Evolutionary conservation across 2,329 filamentous ascomycete genomes (phyloP), one percentile per base, ranked within the genome.

Genomic region (Fusarium solani-melongenae): DNA sequence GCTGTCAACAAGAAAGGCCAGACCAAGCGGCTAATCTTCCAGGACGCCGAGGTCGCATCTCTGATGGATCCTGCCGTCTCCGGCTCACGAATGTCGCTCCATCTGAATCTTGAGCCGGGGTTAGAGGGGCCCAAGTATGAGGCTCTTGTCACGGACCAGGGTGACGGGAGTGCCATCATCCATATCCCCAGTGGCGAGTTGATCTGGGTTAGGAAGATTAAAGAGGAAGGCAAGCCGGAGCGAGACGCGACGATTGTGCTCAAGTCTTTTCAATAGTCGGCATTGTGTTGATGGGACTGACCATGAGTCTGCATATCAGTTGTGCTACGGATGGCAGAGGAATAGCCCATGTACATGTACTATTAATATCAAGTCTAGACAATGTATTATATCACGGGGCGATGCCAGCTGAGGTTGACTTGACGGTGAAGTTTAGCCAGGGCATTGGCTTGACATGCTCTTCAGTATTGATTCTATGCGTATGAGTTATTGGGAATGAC

Each of bases 11-110:
- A 62, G 24, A 79, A 71, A 24, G 77, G 77, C 0, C 63, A 67
- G 5, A 49, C 22, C 10, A 83, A 80, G 71, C 81, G 86, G 24
- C 71, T 86, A 11, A 83, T 88, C 44, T 70, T 88, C 6, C 78
- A 82, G 27, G 79, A 82, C 14, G 72, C 81, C 0, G 78, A 79
- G 62, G 73, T 79, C 5, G 34, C 51, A n/a, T 24, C 59, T 12
- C 55, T 20, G 4, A 66, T 59, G 1, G 74, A 75, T 6, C 39
- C 22, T 4, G 22, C 22, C 11, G 24, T 17, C 8, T 5, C 38
- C 51, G 53, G n/a, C 15, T 44, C 29, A n/a, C 31, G 53, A 20
- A n/a, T 79, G 5, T 27, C 65, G 5, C 78, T 82, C 41, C 51
- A 71, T 27, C 53, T 72, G 41, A 64, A 60, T 11, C 34, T 62